Evolutionary conservation across 2,329 filamentous ascomycete genomes (phyloP).

Genomic region (Elsinoe necatrix): DNA sequence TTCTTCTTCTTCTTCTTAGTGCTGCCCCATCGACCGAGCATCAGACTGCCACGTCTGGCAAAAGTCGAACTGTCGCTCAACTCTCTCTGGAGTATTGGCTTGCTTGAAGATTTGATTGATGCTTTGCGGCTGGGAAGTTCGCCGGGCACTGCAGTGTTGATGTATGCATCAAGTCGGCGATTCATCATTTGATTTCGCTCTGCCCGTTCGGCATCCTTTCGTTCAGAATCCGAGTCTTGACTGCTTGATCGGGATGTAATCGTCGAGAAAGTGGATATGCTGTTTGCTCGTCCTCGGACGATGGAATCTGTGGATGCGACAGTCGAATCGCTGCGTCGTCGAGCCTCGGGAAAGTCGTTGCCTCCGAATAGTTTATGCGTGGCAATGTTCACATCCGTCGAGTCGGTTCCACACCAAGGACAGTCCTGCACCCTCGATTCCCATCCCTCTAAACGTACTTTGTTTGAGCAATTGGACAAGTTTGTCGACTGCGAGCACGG

Average conservation of each 20-base stretch:
- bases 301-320: constrained; percentile 17
- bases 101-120: neutral
- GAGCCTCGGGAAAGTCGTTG: constrained; percentile 31
- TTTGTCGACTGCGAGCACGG: constrained; percentile 37
- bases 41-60: neutral
- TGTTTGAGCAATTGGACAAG: constrained; percentile 39
- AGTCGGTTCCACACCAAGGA: constrained; percentile 35
- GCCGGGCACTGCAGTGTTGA: constrained; percentile 20
- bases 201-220: constrained; percentile 23
- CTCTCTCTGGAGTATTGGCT: neutral
- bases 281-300: constrained; percentile 18
- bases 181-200: constrained; percentile 29
- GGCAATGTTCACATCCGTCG: constrained; percentile 31
- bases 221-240: constrained; percentile 15
- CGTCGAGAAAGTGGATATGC: constrained; percentile 21
- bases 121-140: constrained; percentile 4
- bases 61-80: constrained; percentile 8
- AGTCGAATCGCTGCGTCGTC: constrained; percentile 18
- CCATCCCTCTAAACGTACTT: constrained; percentile 42
- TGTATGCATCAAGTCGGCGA: constrained; percentile 28
- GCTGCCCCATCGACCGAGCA: constrained; percentile 11
- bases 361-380: constrained; percentile 41
- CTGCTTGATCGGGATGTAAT: constrained; percentile 27
- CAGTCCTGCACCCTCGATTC: constrained; percentile 41
- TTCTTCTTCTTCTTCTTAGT: constrained; percentile 14